Base-by-base conservation (phyloP, 139 green algal species). In the Picochlorum sp. region DNA sequence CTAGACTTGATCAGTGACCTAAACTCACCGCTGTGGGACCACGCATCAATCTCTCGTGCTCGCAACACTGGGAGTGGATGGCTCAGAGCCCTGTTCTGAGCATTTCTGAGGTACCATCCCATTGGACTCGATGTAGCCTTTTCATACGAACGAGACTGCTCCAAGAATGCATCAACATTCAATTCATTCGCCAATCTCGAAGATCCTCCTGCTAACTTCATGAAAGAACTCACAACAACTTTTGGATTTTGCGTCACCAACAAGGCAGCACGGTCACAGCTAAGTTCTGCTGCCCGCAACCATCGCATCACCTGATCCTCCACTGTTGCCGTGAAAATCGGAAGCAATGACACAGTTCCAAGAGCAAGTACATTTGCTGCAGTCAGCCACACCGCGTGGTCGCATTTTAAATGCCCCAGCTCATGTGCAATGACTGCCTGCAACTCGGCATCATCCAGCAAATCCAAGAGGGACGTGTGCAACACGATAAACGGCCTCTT, bases 341-440 rank as follows among this genome's bases (percentile, higher is more conserved):
- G 85, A 56, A 92, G 67, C 21, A 89, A 58, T 7, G 65, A 77
- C 13, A 87, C 79, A 5, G 90, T 91, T 57, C 87, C 84, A 30
- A 83, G 75, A 7, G 90, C 89, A 14, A 98, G 66, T 44, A 96
- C 74, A 67, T 96, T 96, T 45, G 90, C 92, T 6, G 92, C 69
- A 0, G 88, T 96, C 23, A 98, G 79, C 88, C 88, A 98, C 60
- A 97, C 77, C 6, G 91, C 92, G 71, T 98, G 92, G 52, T 96
- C 84, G 74, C 92, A 98, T 76, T 88, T 88, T 2, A 92, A 66
- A 69, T 92, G 85, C 11, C 82, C 71, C 57, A 83, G 62, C 62
- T 81, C 87, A 61, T 91, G 86, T 2, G 84, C 85, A 11, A 94
- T 69, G 20, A 93, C 83, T 8, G 75, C 72, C 92, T 96, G 89